A percentile compares a stretch with the other conserved stretches of the same genome.
Conservation (phyloP, 2,329 filamentous ascomycete genomes). For the Aureobasidium sp. region DNA sequence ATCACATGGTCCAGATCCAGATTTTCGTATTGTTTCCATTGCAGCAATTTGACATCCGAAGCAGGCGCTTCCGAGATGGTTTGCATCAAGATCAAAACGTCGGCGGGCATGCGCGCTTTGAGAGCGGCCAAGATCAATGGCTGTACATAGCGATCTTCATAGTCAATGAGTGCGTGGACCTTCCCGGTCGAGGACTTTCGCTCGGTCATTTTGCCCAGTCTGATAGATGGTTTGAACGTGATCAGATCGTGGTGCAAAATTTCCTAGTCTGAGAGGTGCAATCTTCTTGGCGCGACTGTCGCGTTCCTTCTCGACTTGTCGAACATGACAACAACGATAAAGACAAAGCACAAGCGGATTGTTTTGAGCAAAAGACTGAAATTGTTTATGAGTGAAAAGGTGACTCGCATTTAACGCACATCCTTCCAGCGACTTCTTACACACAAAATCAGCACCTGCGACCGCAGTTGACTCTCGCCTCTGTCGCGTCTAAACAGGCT, state of each 20-base stretch:
- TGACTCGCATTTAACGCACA: too few relatives aligned
- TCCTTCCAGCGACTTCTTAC: too few relatives aligned
- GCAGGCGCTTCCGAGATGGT: conserved; percentile 50
- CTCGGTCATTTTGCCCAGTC: not conserved
- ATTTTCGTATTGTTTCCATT: conserved; percentile 80
- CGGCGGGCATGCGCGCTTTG: conserved; percentile 50
- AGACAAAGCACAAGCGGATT: too few relatives aligned
- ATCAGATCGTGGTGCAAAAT: not conserved
- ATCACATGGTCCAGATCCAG: conserved; percentile 76
- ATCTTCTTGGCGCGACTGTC: not conserved
- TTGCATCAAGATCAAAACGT: conserved; percentile 32
- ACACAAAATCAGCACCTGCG: too few relatives aligned
- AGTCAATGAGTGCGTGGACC: conserved; percentile 52
- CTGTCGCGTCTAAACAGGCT: too few relatives aligned
- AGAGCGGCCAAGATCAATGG: conserved; percentile 75
- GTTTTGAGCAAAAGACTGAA: too few relatives aligned
- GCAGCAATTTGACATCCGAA: conserved; percentile 51
- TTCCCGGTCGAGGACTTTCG: not conserved
- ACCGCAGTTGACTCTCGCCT: too few relatives aligned
- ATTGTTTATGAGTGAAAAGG: too few relatives aligned
- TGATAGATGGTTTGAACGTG: not conserved
- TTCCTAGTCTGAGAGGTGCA: not conserved
- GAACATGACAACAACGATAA: too few relatives aligned
- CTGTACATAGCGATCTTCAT: conserved; percentile 84
- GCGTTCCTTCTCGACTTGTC: too few relatives aligned